phyloP scores from a whole-genome alignment of 805 yeast genomes.

The Cephaloascus fragrans region DNA sequence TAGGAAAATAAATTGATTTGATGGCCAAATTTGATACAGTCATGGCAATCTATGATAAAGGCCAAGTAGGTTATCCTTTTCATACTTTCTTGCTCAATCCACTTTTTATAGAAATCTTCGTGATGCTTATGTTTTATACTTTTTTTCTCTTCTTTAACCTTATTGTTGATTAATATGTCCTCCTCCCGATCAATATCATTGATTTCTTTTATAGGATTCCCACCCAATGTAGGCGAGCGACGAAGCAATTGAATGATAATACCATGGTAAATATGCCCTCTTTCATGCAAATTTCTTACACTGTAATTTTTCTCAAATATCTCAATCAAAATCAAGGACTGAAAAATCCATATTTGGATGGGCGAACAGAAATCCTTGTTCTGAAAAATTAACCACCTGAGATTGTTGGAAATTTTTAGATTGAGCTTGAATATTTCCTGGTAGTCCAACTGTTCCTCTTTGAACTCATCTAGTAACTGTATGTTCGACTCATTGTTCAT shows the following conservation, averaged over 20 bases:
- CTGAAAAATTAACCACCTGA: slow-evolving; percentile 58
- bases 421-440: background rate
- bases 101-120: slow-evolving; percentile 37
- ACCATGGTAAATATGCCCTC: slow-evolving; percentile 82
- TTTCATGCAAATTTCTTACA: slow-evolving; percentile 61
- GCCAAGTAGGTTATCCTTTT: slow-evolving; percentile 76
- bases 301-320: slow-evolving; percentile 71
- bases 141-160: slow-evolving; percentile 20
- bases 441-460: no score
- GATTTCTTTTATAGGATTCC: slow-evolving; percentile 37
- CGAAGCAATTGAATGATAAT: slow-evolving; percentile 72
- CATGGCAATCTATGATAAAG: slow-evolving; percentile 70
- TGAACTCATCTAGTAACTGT: slow-evolving; percentile 1
- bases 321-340: slow-evolving; percentile 64
- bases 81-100: slow-evolving; percentile 76
- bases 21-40: slow-evolving; percentile 73
- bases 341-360: slow-evolving; percentile 66
- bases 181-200: background rate
- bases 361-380: slow-evolving; percentile 71
- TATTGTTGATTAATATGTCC: slow-evolving; percentile 11
- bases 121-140: background rate
- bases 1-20: slow-evolving; percentile 47
- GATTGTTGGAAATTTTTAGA: background rate
- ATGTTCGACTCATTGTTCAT: slow-evolving; percentile 6
- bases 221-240: slow-evolving; percentile 69